phyloP scores from a whole-genome alignment of 129 eudicot genomes.

The sunflower (Helianthus annuus) region DNA sequence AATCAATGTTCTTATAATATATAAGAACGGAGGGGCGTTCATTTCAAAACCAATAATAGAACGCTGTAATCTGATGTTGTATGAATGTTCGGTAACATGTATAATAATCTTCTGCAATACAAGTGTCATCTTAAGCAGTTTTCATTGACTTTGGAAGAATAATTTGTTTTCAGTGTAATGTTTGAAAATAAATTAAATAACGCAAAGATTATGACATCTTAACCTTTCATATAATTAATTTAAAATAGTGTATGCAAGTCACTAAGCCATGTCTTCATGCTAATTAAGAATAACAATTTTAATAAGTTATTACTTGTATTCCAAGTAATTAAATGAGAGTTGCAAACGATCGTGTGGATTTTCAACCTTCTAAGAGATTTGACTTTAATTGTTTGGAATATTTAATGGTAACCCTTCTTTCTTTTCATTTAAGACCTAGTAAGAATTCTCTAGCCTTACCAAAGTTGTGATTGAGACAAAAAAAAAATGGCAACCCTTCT shows the following conservation, averaged over 20 bases:
- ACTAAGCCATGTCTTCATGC: slow-evolving; percentile 12
- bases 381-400: too few species aligned
- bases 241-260: background rate
- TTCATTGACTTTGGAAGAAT: background rate
- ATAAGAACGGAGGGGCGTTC: too few species aligned
- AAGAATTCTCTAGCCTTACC: too few species aligned
- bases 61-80: background rate
- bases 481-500: too few species aligned
- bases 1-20: too few species aligned
- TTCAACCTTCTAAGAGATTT: too few species aligned
- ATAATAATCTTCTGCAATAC: background rate
- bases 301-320: background rate
- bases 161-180: background rate
- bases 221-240: background rate
- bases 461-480: too few species aligned
- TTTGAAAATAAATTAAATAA: background rate
- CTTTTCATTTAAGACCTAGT: too few species aligned
- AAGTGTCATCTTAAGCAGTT: background rate
- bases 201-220: slow-evolving; percentile 15
- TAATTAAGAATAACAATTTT: background rate
- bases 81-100: background rate
- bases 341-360: background rate
- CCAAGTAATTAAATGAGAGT: background rate
- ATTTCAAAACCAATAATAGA: too few species aligned
- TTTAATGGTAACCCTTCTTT: too few species aligned